phyloP scores from a whole-genome alignment of 1,284 basidiomycete genomes.

The Dichomitus squalens region DNA sequence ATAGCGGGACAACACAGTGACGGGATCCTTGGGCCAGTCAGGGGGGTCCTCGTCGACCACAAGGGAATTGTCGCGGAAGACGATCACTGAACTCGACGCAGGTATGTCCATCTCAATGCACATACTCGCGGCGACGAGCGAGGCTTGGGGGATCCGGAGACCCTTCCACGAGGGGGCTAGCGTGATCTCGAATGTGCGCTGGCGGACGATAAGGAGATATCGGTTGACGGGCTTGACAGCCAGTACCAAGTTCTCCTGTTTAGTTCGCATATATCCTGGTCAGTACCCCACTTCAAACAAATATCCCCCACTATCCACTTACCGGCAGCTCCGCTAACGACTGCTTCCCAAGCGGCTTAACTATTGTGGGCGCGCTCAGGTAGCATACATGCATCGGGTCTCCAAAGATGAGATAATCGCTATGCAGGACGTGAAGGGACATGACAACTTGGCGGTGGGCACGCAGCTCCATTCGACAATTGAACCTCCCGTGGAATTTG shows the following conservation, averaged over 20 bases:
- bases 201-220: constrained; percentile 34
- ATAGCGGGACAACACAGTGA: constrained; percentile 34
- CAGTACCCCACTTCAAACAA: neutral
- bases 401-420: constrained; percentile 30
- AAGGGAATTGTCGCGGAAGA: constrained; percentile 25
- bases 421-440: constrained; percentile 30
- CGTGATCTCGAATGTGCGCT: constrained; percentile 32
- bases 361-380: constrained; percentile 15
- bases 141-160: constrained; percentile 17
- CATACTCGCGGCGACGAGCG: constrained; percentile 13
- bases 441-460: constrained; percentile 20
- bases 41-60: constrained; percentile 16
- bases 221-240: constrained; percentile 33
- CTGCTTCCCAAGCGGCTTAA: constrained; percentile 20
- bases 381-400: constrained; percentile 30
- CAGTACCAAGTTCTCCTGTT: constrained; percentile 28
- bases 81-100: constrained; percentile 32
- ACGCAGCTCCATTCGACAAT: constrained; percentile 19
- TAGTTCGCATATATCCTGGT: neutral
- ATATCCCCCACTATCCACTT: neutral
- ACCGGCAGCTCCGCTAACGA: constrained; percentile 17
- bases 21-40: constrained; percentile 34
- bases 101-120: constrained; percentile 25
- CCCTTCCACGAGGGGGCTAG: constrained; percentile 31
- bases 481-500: constrained; percentile 33